Evolutionary conservation across 306 rosid genomes (phyloP), one percentile per base, ranked within the genome.

Genomic region (Acacia crassicarpa): DNA sequence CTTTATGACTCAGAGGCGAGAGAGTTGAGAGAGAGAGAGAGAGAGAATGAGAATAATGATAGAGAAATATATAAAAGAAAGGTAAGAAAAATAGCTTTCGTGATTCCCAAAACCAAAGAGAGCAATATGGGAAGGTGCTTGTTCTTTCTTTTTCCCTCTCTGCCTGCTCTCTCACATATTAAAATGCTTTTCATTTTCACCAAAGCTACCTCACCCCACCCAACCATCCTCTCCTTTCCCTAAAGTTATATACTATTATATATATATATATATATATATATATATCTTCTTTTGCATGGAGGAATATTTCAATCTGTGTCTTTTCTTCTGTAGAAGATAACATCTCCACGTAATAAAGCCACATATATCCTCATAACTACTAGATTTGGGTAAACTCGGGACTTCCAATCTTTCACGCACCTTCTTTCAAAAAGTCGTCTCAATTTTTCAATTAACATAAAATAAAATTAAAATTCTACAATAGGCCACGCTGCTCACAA

Each of bases 291-390:
- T 74, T 77, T 83, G 81, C 84, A 78, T 89, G 87, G 72, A 49
- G 67, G 85, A 70, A 84, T 80, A 89, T 77, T 84, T 75, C 81
- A 82, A 77, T 86, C 69, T 84, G 84, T 84, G 84, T 86, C 85
- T 83, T 84, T 83, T 74, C 56, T 86, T 78, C 35, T 72, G 78
- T 74, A 83, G 80, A 76, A 88, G 84, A 81, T 53, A 65, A 70
- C 78, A 78, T 72, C 51, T 22, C 74, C 16, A 59, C 61, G 69
- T 61, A 67, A 79, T 76, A 40, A 81, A 78, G 84, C 46, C 53
- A 3, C 15, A 20, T 53, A 44, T 20, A 54, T 69, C 80, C 53
- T 81, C 44, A 14, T 78, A 25, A 25, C 23, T 74, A 77, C 82
- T 82, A 76, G 77, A 67, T 79, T 79, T 82, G 69, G 51, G 87